phyloP scores from a whole-genome alignment of 2,329 filamentous ascomycete genomes.

The Cladobotryum protrusum region DNA sequence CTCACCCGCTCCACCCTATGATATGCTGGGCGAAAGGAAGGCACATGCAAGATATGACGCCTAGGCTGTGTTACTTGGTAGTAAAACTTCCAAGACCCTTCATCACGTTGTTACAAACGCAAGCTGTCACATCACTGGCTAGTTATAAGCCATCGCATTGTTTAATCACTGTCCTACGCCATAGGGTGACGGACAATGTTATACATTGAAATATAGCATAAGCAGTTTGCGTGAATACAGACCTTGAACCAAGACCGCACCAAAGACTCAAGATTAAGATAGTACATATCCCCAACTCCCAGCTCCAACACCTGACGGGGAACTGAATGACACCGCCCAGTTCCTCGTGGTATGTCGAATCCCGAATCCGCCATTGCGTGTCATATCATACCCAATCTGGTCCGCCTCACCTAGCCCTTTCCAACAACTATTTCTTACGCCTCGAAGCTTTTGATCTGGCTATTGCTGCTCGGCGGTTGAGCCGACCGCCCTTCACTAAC shows the following conservation, averaged over 20 bases:
- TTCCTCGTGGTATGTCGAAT: background rate
- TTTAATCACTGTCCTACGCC: background rate
- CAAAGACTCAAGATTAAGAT: too few relatives aligned
- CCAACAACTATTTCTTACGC: slow-evolving; percentile 29
- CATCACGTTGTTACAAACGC: too few relatives aligned
- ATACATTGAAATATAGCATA: background rate
- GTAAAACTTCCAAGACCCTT: too few relatives aligned
- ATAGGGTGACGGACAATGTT: background rate
- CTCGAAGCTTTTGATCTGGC: slow-evolving; percentile 53
- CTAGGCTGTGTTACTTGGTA: background rate
- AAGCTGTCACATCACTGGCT: background rate
- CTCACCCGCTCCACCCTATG: background rate
- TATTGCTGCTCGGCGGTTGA: slow-evolving; percentile 49
- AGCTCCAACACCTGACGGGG: background rate
- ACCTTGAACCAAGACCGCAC: background rate
- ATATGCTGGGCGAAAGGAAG: background rate
- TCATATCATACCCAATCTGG: background rate
- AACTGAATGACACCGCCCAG: background rate
- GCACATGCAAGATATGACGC: background rate
- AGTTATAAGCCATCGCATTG: background rate
- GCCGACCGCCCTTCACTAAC: slow-evolving; percentile 37
- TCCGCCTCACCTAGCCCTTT: background rate
- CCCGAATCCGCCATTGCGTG: background rate
- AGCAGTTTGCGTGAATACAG: background rate
- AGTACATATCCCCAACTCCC: background rate